Evolutionary conservation across 208 protist genomes (phyloP), one percentile per base, ranked within the genome.

Genomic region (Leishmania guyanensis): DNA sequence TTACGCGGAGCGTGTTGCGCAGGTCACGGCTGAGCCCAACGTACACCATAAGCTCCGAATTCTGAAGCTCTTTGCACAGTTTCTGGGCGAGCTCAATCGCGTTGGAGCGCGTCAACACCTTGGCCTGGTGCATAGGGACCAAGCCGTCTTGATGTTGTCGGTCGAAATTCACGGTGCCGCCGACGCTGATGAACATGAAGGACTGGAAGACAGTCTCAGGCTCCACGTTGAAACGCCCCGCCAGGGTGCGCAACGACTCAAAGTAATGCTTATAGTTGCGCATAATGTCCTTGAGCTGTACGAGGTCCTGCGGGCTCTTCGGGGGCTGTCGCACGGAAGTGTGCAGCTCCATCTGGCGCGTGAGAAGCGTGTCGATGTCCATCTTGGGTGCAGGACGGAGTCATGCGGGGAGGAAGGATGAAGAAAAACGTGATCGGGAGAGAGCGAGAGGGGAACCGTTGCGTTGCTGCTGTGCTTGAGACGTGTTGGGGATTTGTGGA

Each of bases 121-220:
- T 98, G 10, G 91, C 93, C 84, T 98, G 95, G 82, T 97, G 95
- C 93, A 98, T 97, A 10, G 94, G 95, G 29, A 98, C 92, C 2
- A 77, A 83, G 4, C 92, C 94, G 72, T 96, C 90, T 33, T 92
- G 88, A 53, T 92, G 86, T 77, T 97, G 95, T 29, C 82, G 83
- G 78, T 97, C 93, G 79, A 97, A 97, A 77, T 86, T 96, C 1
- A 95, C 92, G 39, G 86, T 83, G 36, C 88, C 91, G 62, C 92
- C 92, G 2, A 94, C 75, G 80, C 93, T 93, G 64, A 98, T 94
- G 77, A 94, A 88, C 91, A 98, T 96, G 58, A 97, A 91, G 50
- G 91, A 93, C 84, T 98, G 95, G 76, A 98, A 98, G 4, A 95
- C 86, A 0, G 89, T 94, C 50, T 94, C 89, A 3, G 84, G 81